Evolutionary conservation across 78 protist genomes (phyloP).

Genomic region (Pelomyxa schiedti): DNA sequence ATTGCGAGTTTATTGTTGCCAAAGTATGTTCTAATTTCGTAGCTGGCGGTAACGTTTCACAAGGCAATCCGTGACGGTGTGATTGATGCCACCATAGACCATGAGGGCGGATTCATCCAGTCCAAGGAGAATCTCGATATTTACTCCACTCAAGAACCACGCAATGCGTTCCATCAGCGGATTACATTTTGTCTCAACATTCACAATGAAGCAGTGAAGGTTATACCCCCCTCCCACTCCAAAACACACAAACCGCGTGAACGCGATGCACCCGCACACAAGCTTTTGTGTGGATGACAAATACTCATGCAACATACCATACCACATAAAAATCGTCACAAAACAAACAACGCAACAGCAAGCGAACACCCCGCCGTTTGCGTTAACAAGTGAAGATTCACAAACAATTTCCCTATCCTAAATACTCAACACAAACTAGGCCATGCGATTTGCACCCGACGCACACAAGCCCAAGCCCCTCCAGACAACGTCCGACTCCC

Average conservation of each 20-base stretch:
- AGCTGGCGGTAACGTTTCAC: too few relatives aligned
- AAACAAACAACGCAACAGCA: too few relatives aligned
- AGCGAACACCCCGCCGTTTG: too few relatives aligned
- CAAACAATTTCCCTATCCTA: too few relatives aligned
- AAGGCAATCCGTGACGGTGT: constrained; percentile 42
- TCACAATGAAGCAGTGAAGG: constrained; percentile 66
- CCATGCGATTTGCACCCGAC: background rate
- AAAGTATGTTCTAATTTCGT: too few relatives aligned
- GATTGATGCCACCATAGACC: constrained; percentile 73
- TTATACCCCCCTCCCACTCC: too few relatives aligned
- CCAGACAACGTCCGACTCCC: too few relatives aligned
- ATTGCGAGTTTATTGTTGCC: constrained; percentile 71
- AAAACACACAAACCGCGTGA: too few relatives aligned
- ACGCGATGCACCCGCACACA: background rate
- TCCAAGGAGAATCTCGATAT: constrained; percentile 38
- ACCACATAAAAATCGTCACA: too few relatives aligned
- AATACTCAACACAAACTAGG: too few relatives aligned
- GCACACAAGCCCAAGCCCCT: background rate
- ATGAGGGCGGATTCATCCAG: constrained; percentile 17
- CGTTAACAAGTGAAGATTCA: too few relatives aligned
- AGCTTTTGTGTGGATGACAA: background rate
- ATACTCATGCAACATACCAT: too few relatives aligned
- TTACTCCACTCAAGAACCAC: constrained; percentile 63
- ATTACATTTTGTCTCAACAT: constrained; percentile 48
- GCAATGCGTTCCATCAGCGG: constrained; percentile 51